Evolutionary conservation across 805 yeast species (phyloP).

Genomic region (Hanseniaspora vineae): DNA sequence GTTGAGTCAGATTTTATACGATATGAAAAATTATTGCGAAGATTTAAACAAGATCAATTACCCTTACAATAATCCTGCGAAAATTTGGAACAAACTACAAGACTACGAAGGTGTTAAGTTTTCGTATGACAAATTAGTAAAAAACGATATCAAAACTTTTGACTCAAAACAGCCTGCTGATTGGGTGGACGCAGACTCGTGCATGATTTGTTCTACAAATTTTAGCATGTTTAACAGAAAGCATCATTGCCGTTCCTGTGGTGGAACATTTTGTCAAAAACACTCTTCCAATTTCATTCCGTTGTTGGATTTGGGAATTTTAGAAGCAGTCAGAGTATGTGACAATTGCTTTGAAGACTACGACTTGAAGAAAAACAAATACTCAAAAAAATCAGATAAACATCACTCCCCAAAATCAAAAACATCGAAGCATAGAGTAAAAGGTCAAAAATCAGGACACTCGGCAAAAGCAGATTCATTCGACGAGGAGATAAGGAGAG

Average conservation of each 20-base stretch:
- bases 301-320: constrained; percentile 73
- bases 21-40: constrained; percentile 3
- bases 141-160: constrained; percentile 39
- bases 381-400: constrained; percentile 14
- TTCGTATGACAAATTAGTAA: constrained; percentile 1
- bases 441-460: constrained; percentile 14
- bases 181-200: constrained; percentile 91
- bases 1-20: constrained; percentile 1
- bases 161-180: constrained; percentile 93
- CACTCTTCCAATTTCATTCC: constrained; percentile 68
- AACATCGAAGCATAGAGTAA: constrained; percentile 6
- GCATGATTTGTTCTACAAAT: constrained; percentile 80
- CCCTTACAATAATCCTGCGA: constrained; percentile 2
- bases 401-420: no score
- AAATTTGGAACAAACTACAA: constrained; percentile 4
- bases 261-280: constrained; percentile 80
- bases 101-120: constrained; percentile 1
- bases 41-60: constrained; percentile 1
- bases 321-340: constrained; percentile 85
- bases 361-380: constrained; percentile 20
- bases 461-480: constrained; percentile 14
- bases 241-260: constrained; percentile 96
- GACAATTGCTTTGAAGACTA: constrained; percentile 72
- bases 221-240: constrained; percentile 79
- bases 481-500: constrained; percentile 51